These are phyloP conservation scores for Citrus cavaleriei DNA, from an alignment of 345 rosid genomes.

Conservation along the genomic window DNA sequence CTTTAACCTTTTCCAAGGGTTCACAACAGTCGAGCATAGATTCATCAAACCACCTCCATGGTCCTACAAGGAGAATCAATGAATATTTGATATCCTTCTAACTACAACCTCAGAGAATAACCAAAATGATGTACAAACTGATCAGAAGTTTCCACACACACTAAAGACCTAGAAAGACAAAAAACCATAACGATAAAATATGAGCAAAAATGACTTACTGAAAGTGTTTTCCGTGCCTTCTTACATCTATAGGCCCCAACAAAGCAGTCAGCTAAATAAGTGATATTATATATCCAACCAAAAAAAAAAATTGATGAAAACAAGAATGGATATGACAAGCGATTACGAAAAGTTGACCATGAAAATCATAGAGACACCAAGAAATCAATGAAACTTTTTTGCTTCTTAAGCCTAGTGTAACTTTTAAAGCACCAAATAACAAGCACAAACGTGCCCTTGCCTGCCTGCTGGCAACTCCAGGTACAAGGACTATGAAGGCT, in stretches of 20 bases:
- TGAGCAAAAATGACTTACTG: neutral
- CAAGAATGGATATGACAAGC: neutral
- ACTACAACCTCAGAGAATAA: neutral
- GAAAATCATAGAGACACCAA: neutral
- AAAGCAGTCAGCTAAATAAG: neutral
- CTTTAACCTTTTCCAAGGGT: constrained; percentile 77
- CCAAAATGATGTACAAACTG: neutral
- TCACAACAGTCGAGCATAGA: constrained; percentile 95
- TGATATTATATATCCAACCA: neutral
- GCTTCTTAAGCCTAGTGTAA: neutral
- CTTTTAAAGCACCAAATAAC: neutral
- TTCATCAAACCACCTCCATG: constrained; percentile 99
- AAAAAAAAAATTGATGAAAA: neutral
- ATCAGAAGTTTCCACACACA: neutral
- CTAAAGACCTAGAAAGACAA: neutral
- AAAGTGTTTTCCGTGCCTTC: neutral
- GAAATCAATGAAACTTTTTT: neutral
- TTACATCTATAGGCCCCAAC: neutral
- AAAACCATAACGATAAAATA: neutral
- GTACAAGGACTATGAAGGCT: neutral
- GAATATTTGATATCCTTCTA: neutral
- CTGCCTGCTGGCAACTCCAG: neutral
- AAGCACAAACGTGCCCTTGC: neutral
- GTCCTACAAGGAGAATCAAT: constrained; percentile 50
- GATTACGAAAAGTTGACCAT: neutral